Conservation (phyloP, 352 stramenopile species). For the Peronospora farinosa region DNA sequence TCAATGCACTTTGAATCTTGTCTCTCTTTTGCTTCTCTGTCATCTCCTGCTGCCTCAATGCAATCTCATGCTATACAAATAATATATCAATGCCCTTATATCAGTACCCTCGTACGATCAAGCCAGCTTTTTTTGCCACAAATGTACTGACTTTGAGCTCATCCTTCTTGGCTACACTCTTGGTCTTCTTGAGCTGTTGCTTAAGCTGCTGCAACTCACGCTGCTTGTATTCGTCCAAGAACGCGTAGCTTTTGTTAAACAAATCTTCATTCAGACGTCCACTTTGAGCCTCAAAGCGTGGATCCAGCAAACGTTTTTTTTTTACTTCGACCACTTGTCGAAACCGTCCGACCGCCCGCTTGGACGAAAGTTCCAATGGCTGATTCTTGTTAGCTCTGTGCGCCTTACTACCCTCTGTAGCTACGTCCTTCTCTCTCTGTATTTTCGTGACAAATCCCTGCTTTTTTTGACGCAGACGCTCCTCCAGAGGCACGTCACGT, state of each 20-base stretch:
- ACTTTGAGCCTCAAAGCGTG: constrained; percentile 80
- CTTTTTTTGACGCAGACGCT: constrained; percentile 74
- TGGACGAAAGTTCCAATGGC: constrained; percentile 79
- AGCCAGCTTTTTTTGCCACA: background rate
- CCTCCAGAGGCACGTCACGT: constrained; percentile 71
- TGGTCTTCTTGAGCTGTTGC: constrained; percentile 64
- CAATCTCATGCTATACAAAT: constrained; percentile 53
- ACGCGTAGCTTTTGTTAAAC: constrained; percentile 84
- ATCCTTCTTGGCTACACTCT: constrained; percentile 61
- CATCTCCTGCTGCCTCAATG: constrained; percentile 58
- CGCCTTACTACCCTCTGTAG: constrained; percentile 6
- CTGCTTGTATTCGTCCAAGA: constrained; percentile 87
- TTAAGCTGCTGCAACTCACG: constrained; percentile 81
- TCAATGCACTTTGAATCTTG: constrained; percentile 60
- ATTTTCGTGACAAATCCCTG: constrained; percentile 50
- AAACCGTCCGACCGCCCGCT: constrained; percentile 72
- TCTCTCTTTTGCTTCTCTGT: constrained; percentile 69
- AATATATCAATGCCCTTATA: background rate
- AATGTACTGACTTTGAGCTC: constrained; percentile 60
- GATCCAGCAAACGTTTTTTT: constrained; percentile 67
- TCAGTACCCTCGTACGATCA: background rate
- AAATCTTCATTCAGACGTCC: constrained; percentile 86
- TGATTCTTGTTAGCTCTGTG: constrained; percentile 75
- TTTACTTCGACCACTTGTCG: constrained; percentile 80
- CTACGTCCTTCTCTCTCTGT: background rate